Conservation (phyloP, 164 flowering plant genomes). For the Macadamia tetraphylla region DNA sequence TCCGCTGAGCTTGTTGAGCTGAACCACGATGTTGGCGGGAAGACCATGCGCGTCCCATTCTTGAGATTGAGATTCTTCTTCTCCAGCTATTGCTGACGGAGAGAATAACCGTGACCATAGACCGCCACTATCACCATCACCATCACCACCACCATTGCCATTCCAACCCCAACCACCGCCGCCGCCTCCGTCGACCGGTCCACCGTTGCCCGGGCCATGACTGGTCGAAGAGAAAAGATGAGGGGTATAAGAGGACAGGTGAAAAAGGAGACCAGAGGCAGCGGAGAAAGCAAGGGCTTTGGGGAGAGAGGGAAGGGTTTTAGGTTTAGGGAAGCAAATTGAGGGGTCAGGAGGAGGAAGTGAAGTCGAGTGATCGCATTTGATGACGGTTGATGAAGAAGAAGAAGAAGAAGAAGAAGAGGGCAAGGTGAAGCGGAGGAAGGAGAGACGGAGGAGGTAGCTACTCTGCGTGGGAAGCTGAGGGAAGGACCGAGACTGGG, state of each 20-base stretch:
- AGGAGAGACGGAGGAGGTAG: neutral
- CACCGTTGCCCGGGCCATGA: neutral
- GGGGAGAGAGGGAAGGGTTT: conserved; percentile 14
- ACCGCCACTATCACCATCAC: conserved; percentile 31
- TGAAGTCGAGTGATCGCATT: conserved; percentile 19
- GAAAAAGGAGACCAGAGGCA: conserved; percentile 18
- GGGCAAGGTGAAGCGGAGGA: neutral
- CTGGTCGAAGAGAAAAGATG: conserved; percentile 6
- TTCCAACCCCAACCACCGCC: conserved; percentile 27
- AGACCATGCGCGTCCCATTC: conserved; percentile 92
- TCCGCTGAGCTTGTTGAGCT: conserved; percentile 68
- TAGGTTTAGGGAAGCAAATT: neutral
- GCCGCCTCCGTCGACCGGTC: conserved; percentile 1
- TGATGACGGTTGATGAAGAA: conserved; percentile 11
- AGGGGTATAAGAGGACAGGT: conserved; percentile 10
- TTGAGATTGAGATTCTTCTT: conserved; percentile 27
- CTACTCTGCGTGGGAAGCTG: conserved; percentile 22
- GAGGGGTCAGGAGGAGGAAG: conserved; percentile 22
- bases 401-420: conserved; percentile 2
- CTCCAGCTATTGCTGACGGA: conserved; percentile 54
- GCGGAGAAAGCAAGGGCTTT: conserved; percentile 36
- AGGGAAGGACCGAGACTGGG: conserved; percentile 16
- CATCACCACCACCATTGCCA: conserved; percentile 27
- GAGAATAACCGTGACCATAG: conserved; percentile 52
- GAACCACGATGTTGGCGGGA: conserved; percentile 70